Evolutionary conservation across 2,329 filamentous ascomycete species (phyloP).

Genomic region (Penicillium decumbens): DNA sequence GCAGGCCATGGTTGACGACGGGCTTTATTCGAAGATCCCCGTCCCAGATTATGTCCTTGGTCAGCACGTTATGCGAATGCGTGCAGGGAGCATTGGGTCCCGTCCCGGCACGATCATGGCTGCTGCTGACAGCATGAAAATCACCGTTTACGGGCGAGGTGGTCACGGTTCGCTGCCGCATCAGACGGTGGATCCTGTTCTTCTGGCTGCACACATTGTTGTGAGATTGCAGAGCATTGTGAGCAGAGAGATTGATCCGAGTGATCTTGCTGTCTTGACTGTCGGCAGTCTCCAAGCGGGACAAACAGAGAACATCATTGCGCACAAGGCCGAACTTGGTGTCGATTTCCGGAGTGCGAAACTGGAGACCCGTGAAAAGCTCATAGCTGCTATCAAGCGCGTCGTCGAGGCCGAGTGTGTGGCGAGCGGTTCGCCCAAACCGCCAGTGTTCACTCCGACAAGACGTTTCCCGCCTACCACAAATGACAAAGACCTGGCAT

Average conservation of each 20-base stretch:
- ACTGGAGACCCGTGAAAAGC: constrained; percentile 44
- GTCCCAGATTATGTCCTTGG: constrained; percentile 55
- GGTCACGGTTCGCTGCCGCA: constrained; percentile 57
- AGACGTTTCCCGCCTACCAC: constrained; percentile 51
- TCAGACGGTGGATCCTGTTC: constrained; percentile 54
- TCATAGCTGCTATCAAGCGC: constrained; percentile 47
- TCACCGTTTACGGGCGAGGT: constrained; percentile 56
- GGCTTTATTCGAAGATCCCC: constrained; percentile 51
- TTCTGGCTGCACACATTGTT: constrained; percentile 55
- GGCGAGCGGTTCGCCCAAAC: constrained; percentile 48
- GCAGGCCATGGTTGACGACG: constrained; percentile 58
- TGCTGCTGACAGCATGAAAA: constrained; percentile 44
- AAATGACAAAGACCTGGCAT: constrained; percentile 49
- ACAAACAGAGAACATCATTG: constrained; percentile 58
- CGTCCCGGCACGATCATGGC: constrained; percentile 41
- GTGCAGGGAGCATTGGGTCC: constrained; percentile 40
- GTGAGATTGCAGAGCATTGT: constrained; percentile 58
- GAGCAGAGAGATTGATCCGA: constrained; percentile 50
- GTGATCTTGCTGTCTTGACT: constrained; percentile 54
- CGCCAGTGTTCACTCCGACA: constrained; percentile 47
- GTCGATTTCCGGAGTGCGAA: constrained; percentile 52
- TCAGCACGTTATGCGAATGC: constrained; percentile 52
- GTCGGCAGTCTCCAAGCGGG: constrained; percentile 57
- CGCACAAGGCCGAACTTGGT: constrained; percentile 51
- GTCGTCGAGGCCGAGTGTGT: constrained; percentile 55